Evolutionary conservation across 257 asterid species (phyloP), one percentile per base, ranked within the genome.

Genomic region (Petunia secreta): DNA sequence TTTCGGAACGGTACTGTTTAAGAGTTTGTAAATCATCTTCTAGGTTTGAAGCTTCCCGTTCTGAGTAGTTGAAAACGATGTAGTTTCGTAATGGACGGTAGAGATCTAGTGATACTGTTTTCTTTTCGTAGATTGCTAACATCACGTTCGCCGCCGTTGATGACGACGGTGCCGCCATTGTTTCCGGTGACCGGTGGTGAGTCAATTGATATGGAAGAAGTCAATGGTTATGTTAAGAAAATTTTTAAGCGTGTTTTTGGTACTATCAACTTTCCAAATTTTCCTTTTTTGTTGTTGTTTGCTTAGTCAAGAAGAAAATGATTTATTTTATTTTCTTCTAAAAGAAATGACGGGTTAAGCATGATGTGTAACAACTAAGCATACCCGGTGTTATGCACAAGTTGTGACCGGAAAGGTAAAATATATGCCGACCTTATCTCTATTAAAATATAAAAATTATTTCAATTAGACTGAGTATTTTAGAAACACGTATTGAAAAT

Each of bases 51-150:
- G 98, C 98, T 85, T 92, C 97, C 57, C 97, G 96, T 83, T 95
- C 98, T 5, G 97, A 94, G 83, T 96, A 96, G 77, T 91, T 91
- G 85, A 87, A 75, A 75, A 82, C 97, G 62, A 96, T 86, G 89
- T 85, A 94, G 90, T 95, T 92, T 59, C 98, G 97, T 44, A 95
- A 82, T 41, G 99, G 98, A 43, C 97, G 91, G 84, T 95, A 95
- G 76, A 93, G 85, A 91, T 95, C 98, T 13, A 93, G 83, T 2
- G 92, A 57, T 83, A 84, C 90, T 5, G 98, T 91, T 87, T 93
- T 95, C 83, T 95, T 95, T 96, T 95, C 98, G 87, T 74, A 79
- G 86, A 95, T 90, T 63, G 97, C 94, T 66, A 95, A 87, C 97
- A 95, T 92, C 85, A 90, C 84, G 86, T 95, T 91, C 62, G 94